phyloP scores from a whole-genome alignment of 768 basidiomycete species.

The Xerocomellus dryophilus region DNA sequence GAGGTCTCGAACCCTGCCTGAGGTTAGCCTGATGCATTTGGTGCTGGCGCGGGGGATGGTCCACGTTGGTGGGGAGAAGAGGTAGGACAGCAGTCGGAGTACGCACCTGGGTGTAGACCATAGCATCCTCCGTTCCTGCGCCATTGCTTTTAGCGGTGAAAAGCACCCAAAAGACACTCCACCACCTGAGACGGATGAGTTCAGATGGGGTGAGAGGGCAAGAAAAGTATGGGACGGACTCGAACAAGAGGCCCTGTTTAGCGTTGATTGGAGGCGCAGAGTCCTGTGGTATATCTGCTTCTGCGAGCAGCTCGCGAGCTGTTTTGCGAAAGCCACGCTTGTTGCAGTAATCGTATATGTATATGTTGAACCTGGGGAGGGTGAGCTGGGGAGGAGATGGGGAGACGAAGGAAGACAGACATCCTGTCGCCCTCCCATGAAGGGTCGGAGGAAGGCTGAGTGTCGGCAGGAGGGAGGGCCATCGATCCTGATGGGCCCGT shows the following conservation, averaged over 20 bases:
- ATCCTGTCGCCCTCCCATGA: slow-evolving; percentile 88
- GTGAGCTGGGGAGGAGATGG: slow-evolving; percentile 2
- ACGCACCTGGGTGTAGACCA: slow-evolving; percentile 68
- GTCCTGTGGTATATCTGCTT: slow-evolving; percentile 64
- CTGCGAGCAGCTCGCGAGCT: slow-evolving; percentile 59
- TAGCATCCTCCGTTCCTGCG: slow-evolving; percentile 63
- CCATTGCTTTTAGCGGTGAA: slow-evolving; percentile 78
- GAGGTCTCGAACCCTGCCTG: slow-evolving; percentile 31
- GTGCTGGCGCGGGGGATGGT: slow-evolving; percentile 27
- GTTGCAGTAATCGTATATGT: slow-evolving; percentile 81
- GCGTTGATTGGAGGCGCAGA: slow-evolving; percentile 78
- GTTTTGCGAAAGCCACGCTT: slow-evolving; percentile 79
- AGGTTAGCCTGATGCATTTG: slow-evolving; percentile 34
- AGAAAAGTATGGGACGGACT: slow-evolving; percentile 44
- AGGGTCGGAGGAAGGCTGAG: slow-evolving; percentile 30
- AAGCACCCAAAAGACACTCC: slow-evolving; percentile 86
- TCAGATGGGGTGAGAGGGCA: not conserved
- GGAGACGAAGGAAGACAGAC: slow-evolving; percentile 40
- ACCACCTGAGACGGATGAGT: slow-evolving; percentile 55
- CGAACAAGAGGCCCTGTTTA: slow-evolving; percentile 77
- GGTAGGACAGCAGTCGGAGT: not conserved
- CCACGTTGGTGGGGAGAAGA: slow-evolving; percentile 11
- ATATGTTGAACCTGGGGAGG: slow-evolving; percentile 76
- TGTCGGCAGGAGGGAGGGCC: slow-evolving; percentile 13
- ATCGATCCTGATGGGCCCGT: slow-evolving; percentile 27